Conservation (phyloP, 2,329 filamentous ascomycete genomes). For the Dactylellina drechsleri region DNA sequence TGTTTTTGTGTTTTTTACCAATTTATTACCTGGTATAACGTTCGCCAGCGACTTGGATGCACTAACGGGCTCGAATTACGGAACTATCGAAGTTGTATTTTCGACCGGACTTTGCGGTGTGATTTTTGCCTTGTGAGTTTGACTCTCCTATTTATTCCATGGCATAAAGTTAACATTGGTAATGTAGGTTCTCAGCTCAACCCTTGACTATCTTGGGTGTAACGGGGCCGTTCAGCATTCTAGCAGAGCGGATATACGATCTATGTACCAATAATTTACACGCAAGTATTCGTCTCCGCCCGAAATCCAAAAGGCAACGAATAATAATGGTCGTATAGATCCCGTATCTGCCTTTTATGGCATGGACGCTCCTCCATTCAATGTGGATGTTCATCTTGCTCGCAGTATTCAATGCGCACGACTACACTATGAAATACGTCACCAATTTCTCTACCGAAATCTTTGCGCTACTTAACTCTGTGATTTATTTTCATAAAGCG, state of each 20-base stretch:
- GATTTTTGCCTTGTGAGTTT: slow-evolving; percentile 69
- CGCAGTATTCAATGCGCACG: slow-evolving; percentile 74
- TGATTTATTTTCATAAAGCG: slow-evolving; percentile 76
- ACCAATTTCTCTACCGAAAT: slow-evolving; percentile 75
- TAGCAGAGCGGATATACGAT: slow-evolving; percentile 73
- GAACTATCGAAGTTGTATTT: slow-evolving; percentile 74
- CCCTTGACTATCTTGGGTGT: slow-evolving; percentile 74
- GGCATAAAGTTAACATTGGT: slow-evolving; percentile 9
- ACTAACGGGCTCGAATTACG: slow-evolving; percentile 72
- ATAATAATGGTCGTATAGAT: slow-evolving; percentile 61
- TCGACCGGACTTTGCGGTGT: slow-evolving; percentile 73
- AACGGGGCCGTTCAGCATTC: slow-evolving; percentile 74
- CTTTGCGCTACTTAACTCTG: slow-evolving; percentile 73
- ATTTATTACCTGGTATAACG: slow-evolving; percentile 73
- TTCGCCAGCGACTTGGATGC: slow-evolving; percentile 74
- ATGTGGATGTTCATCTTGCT: slow-evolving; percentile 74
- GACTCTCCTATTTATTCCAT: not conserved
- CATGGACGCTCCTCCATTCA: slow-evolving; percentile 73
- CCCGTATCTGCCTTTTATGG: slow-evolving; percentile 74
- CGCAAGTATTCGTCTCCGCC: slow-evolving; percentile 59
- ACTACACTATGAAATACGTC: slow-evolving; percentile 77
- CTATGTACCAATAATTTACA: slow-evolving; percentile 69
- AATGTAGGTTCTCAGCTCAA: slow-evolving; percentile 68
- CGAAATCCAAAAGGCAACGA: not conserved
- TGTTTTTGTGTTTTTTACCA: slow-evolving; percentile 75